Percentiles rank a stretch among this genome's conserved stretches.
Evolutionary conservation across 768 basidiomycete species (phyloP).

Genomic region (Hygrophorus russula): DNA sequence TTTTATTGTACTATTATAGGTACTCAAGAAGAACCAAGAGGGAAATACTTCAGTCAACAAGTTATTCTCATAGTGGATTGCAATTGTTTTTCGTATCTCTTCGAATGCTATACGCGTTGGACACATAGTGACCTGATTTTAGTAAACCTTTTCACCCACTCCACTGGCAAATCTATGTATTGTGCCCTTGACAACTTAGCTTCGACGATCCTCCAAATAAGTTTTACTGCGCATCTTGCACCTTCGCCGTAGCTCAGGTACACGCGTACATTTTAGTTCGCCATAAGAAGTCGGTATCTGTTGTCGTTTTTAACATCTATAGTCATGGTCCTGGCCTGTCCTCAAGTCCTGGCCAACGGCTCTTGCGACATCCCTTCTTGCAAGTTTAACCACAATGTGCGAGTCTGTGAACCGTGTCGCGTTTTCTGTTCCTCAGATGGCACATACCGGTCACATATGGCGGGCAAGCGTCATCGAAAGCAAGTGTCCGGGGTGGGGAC

Average conservation of each 20-base stretch:
- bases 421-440: background rate
- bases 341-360: constrained; percentile 1
- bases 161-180: no score
- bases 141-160: no score
- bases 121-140: constrained; percentile 1
- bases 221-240: no score
- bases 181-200: background rate
- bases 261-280: no score
- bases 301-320: no score
- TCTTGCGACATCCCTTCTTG: constrained; percentile 1
- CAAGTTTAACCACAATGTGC: background rate
- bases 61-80: constrained; percentile 59
- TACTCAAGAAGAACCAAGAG: constrained; percentile 94
- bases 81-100: constrained; percentile 9
- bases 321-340: constrained; percentile 3
- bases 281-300: no score
- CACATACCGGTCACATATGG: constrained; percentile 13
- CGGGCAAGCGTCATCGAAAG: constrained; percentile 7
- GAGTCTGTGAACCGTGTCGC: background rate
- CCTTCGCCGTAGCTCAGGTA: no score
- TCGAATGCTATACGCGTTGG: no score
- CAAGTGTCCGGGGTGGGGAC: constrained; percentile 11
- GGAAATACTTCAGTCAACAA: constrained; percentile 92
- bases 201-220: no score
- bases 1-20: constrained; percentile 24